These are phyloP conservation scores for Saccharomyces cerevisiae DNA, from an alignment of 805 yeast species.

Conservation along the genomic window DNA sequence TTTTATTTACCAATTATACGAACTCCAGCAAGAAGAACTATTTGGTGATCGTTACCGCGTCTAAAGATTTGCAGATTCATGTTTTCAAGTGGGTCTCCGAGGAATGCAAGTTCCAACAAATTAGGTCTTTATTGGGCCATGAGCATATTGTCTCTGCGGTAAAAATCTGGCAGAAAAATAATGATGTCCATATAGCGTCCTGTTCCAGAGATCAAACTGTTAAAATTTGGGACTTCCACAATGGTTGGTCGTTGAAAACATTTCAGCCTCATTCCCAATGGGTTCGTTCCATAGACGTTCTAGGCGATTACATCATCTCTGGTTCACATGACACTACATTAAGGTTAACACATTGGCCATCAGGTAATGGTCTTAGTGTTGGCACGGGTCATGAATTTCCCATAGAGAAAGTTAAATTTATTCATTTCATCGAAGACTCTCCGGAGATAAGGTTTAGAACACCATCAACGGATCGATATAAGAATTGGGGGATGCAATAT, in stretches of 20 bases:
- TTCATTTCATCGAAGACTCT: constrained; percentile 43
- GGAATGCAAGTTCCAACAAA: constrained; percentile 41
- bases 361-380: constrained; percentile 60
- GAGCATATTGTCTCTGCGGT: constrained; percentile 75
- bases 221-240: constrained; percentile 56
- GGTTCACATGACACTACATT: constrained; percentile 75
- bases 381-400: constrained; percentile 79
- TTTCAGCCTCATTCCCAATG: constrained; percentile 81
- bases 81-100: constrained; percentile 32
- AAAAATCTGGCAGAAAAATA: constrained; percentile 36
- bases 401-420: constrained; percentile 60
- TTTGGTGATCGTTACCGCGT: constrained; percentile 38
- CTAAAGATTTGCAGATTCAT: constrained; percentile 49
- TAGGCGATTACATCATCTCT: constrained; percentile 54
- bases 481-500: constrained; percentile 53
- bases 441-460: constrained; percentile 37
- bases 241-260: constrained; percentile 60
- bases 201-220: constrained; percentile 58
- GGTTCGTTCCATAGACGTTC: constrained; percentile 61
- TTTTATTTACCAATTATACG: constrained; percentile 6
- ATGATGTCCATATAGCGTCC: constrained; percentile 44
- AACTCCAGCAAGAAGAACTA: constrained; percentile 5
- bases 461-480: constrained; percentile 31
- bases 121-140: constrained; percentile 70
- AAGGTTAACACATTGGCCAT: constrained; percentile 54